phyloP scores from a whole-genome alignment of 1,139 yeast species.

The Geotrichum klebahnii region DNA sequence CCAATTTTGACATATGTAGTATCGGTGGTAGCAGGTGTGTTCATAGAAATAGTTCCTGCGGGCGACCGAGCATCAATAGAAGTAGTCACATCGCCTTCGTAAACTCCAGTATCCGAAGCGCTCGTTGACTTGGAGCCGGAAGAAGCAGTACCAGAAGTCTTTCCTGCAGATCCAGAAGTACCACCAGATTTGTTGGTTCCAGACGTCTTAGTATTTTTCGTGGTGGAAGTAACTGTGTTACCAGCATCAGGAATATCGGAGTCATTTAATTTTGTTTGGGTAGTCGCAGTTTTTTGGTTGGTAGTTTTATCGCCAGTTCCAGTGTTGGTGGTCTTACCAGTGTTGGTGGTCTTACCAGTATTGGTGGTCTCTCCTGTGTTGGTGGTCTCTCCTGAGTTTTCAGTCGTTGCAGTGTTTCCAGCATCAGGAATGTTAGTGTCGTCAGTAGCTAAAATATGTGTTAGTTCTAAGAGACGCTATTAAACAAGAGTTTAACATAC shows the following conservation, averaged over 20 bases:
- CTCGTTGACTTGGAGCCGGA: constrained; percentile 16
- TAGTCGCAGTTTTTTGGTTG: constrained; percentile 10
- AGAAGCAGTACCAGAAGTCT: not conserved
- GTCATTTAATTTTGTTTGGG: not conserved
- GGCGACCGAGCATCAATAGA: constrained; percentile 39
- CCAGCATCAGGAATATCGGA: constrained; percentile 18
- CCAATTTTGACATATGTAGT: constrained; percentile 42
- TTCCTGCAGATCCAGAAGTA: constrained; percentile 3
- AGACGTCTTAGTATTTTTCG: constrained; percentile 6
- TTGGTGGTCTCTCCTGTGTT: not conserved
- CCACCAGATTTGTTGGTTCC: constrained; percentile 2
- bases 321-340: constrained; percentile 1
- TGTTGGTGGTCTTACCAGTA: constrained; percentile 2
- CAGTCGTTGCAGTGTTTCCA: constrained; percentile 1
- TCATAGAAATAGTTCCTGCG: constrained; percentile 39
- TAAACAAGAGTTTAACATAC: not conserved
- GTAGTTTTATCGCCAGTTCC: constrained; percentile 1
- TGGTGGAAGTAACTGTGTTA: constrained; percentile 3
- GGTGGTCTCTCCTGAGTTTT: not conserved
- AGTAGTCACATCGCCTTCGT: constrained; percentile 19
- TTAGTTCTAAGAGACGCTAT: not conserved
- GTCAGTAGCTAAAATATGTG: not conserved
- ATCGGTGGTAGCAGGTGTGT: constrained; percentile 38
- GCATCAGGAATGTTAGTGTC: constrained; percentile 3
- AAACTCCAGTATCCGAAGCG: constrained; percentile 14